phyloP scores from a whole-genome alignment of 202 grass and related monocot species.

The Bolboschoenoplectus hybrid region DNA sequence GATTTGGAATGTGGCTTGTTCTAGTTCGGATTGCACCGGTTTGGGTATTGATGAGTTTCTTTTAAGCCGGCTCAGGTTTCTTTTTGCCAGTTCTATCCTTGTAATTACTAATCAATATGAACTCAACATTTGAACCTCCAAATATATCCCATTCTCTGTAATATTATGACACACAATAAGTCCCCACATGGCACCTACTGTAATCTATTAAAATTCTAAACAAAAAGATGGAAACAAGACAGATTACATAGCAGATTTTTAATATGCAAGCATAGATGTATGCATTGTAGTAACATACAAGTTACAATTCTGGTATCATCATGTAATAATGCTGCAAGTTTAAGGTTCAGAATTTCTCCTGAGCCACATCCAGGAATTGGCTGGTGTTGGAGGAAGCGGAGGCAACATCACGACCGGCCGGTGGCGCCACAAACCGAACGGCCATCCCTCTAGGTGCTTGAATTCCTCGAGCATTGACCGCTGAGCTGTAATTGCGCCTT shows the following conservation, averaged over 20 bases:
- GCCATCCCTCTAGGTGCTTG: constrained; percentile 77
- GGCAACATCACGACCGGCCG: constrained; percentile 49
- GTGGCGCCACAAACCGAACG: constrained; percentile 80
- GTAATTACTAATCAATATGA: neutral
- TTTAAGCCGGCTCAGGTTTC: no score
- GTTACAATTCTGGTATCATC: neutral
- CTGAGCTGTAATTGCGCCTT: constrained; percentile 37
- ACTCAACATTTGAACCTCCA: no score
- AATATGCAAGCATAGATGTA: constrained; percentile 12
- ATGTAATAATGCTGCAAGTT: neutral
- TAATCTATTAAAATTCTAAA: neutral
- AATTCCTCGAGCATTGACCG: constrained; percentile 51
- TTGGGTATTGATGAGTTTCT: neutral
- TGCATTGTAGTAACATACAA: neutral
- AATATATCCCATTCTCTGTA: no score
- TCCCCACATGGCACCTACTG: neutral
- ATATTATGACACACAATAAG: neutral
- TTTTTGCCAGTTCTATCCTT: no score
- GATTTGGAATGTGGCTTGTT: neutral
- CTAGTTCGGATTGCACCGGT: neutral
- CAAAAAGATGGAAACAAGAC: neutral
- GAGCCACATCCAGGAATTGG: constrained; percentile 85
- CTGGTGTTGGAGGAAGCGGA: constrained; percentile 71
- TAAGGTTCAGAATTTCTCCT: constrained; percentile 45
- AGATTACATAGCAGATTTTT: neutral